phyloP scores from a whole-genome alignment of 441 rosid genomes.

The Mallotus japonicus region DNA sequence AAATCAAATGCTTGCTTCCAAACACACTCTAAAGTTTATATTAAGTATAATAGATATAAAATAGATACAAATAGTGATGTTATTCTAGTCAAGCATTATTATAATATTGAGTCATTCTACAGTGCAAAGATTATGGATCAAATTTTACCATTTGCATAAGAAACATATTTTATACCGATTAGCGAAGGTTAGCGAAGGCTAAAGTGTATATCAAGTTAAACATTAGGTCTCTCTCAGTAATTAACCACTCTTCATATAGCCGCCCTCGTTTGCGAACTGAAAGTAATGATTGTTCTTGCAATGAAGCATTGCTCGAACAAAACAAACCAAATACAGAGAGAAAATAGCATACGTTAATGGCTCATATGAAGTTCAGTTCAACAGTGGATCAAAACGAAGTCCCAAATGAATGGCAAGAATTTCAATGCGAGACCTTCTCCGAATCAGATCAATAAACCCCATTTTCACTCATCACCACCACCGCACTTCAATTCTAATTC shows the following conservation, averaged over 20 bases:
- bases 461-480: constrained; percentile 12
- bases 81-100: no score
- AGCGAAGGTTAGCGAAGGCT: no score
- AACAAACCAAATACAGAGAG: background rate
- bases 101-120: no score
- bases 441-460: constrained; percentile 30
- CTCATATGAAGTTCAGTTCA: constrained; percentile 9
- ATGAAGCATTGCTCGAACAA: background rate
- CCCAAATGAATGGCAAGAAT: constrained; percentile 68
- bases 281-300: background rate
- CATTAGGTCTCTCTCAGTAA: background rate
- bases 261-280: background rate
- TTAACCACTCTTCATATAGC: background rate
- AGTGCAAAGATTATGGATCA: no score
- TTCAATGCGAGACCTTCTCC: constrained; percentile 40
- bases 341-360: constrained; percentile 24
- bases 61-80: no score
- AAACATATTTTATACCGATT: background rate
- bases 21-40: no score
- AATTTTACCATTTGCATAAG: no score
- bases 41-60: no score
- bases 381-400: constrained; percentile 1
- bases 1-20: no score
- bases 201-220: background rate
- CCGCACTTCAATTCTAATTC: background rate